Percentiles rank a stretch among this genome's conserved stretches.
phyloP scores from a whole-genome alignment of 345 rosid genomes.

The Cochlearia excelsa region DNA sequence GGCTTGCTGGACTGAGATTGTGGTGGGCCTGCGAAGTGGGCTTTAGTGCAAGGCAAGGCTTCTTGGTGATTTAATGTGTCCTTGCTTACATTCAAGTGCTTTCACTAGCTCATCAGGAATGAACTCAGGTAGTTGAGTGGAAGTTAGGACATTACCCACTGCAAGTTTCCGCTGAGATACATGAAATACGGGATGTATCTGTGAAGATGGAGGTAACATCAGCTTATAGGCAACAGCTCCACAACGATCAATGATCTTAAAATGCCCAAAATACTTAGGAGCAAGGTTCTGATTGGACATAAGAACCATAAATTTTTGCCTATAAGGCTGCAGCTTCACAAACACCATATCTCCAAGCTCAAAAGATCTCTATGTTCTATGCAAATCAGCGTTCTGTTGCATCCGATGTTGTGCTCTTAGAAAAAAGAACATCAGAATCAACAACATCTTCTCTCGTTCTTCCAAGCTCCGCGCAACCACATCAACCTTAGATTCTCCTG shows the following conservation, averaged over 20 bases:
- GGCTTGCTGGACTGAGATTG: too few species aligned
- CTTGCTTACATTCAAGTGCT: not conserved
- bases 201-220: fast-evolving
- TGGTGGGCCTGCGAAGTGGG: too few species aligned
- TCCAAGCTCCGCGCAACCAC: not conserved
- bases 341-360: not conserved
- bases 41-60: too few species aligned
- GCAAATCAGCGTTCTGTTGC: not conserved
- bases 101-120: not conserved
- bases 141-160: not conserved
- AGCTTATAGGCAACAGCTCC: not conserved
- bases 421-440: not conserved
- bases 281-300: not conserved
- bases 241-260: fast-evolving
- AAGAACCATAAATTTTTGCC: not conserved
- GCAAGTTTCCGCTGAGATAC: not conserved
- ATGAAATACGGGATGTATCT: not conserved
- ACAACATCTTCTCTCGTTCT: fast-evolving
- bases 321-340: not conserved
- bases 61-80: too few species aligned
- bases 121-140: not conserved
- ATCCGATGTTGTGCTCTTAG: not conserved
- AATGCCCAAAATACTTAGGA: not conserved
- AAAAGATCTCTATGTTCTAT: not conserved
- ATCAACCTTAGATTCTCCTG: not conserved